phyloP scores from a whole-genome alignment of 495 filamentous ascomycete species.

The Penicillium ucsense region DNA sequence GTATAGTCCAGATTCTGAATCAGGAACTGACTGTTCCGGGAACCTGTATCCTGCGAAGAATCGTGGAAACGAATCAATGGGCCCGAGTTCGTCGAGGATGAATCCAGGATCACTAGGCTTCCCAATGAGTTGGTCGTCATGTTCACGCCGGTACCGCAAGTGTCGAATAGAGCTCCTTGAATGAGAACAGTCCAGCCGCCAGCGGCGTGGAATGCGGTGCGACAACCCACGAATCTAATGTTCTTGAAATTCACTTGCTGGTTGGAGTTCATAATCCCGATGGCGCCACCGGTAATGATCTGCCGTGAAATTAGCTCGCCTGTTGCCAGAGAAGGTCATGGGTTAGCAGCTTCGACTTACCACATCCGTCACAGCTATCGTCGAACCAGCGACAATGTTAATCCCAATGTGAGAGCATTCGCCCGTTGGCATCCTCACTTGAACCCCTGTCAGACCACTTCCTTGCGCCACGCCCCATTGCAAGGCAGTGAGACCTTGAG shows the following conservation, averaged over 20 bases:
- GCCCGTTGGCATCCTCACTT: constrained; percentile 54
- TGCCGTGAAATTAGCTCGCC: constrained; percentile 5
- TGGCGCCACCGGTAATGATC: constrained; percentile 38
- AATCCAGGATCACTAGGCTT: constrained; percentile 41
- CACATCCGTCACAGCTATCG: constrained; percentile 38
- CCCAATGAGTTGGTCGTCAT: constrained; percentile 32
- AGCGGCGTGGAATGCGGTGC: constrained; percentile 25
- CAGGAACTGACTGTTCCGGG: constrained; percentile 25
- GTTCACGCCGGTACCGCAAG: constrained; percentile 23
- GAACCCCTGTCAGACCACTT: constrained; percentile 60
- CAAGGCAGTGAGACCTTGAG: constrained; percentile 27
- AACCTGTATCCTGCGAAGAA: constrained; percentile 24
- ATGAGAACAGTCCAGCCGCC: constrained; percentile 34
- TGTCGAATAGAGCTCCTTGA: constrained; percentile 26
- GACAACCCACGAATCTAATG: constrained; percentile 31
- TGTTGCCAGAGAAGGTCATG: constrained; percentile 5
- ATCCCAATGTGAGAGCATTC: constrained; percentile 47
- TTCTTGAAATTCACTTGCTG: constrained; percentile 46
- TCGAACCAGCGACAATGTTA: constrained; percentile 31
- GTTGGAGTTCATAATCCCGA: constrained; percentile 39
- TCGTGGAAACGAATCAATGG: constrained; percentile 40
- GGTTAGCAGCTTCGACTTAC: constrained; percentile 19
- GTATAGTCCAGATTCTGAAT: constrained; percentile 28
- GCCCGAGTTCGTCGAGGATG: constrained; percentile 35
- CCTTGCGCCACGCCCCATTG: constrained; percentile 65